A percentile compares a stretch with the other conserved stretches of the same genome.
Evolutionary conservation across 2,329 filamentous ascomycete species (phyloP).

Genomic region (Thielaviopsis populi): DNA sequence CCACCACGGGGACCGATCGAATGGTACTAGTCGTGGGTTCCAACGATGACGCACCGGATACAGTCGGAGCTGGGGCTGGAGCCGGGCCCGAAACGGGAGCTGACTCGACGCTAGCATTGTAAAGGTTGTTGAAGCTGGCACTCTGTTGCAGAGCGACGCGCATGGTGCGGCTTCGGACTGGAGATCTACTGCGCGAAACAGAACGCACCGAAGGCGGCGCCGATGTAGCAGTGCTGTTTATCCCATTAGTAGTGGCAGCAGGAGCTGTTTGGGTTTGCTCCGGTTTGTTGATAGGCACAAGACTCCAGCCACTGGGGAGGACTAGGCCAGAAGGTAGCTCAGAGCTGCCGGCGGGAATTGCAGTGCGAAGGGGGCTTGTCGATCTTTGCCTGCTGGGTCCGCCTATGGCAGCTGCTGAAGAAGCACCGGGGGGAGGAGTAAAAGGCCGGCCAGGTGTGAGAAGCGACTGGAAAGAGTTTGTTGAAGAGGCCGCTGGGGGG

Average conservation of each 20-base stretch:
- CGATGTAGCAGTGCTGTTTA: conserved; percentile 16
- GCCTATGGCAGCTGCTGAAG: conserved; percentile 8
- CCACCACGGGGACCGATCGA: conserved; percentile 9
- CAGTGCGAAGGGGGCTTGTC: conserved; percentile 19
- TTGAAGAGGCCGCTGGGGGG: conserved; percentile 17
- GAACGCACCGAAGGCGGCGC: conserved; percentile 15
- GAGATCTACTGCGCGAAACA: conserved; percentile 12
- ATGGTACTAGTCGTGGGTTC: neutral
- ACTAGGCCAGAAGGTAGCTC: conserved; percentile 49
- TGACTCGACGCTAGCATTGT: conserved; percentile 4
- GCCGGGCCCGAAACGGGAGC: conserved; percentile 20
- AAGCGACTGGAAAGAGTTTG: conserved; percentile 17
- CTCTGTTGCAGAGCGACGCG: conserved; percentile 17
- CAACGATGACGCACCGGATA: neutral
- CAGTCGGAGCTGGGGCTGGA: conserved; percentile 18
- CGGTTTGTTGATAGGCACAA: conserved; percentile 43
- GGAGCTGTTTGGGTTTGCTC: conserved; percentile 28
- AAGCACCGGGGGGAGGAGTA: conserved; percentile 4
- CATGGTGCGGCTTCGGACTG: conserved; percentile 13
- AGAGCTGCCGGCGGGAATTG: conserved; percentile 44
- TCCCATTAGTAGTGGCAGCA: conserved; percentile 18
- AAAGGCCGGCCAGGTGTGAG: conserved; percentile 17
- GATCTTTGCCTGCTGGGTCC: conserved; percentile 9
- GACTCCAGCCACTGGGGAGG: conserved; percentile 49
- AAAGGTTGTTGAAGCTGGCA: conserved; percentile 13